Percentiles rank a stretch among this genome's conserved stretches.
These are phyloP conservation scores for Tuber borchii DNA, from an alignment of 495 filamentous ascomycete genomes.

Conservation along the genomic window DNA sequence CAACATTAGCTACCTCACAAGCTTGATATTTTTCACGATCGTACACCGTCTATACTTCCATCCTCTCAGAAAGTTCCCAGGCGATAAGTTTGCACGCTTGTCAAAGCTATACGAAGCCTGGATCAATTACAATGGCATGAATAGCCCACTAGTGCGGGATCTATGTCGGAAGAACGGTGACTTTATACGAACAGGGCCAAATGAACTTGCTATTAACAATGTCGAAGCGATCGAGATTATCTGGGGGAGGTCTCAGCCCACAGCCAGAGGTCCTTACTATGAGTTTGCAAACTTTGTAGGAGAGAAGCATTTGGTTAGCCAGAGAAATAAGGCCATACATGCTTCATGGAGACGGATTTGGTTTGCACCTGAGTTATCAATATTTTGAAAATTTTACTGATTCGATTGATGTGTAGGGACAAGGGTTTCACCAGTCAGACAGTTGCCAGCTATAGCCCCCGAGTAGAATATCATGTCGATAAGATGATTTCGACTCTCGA, in stretches of 20 bases:
- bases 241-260: constrained; percentile 17
- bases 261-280: constrained; percentile 25
- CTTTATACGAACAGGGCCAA: constrained; percentile 31
- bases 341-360: constrained; percentile 25
- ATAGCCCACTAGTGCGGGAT: constrained; percentile 1
- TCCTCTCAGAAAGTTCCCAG: constrained; percentile 20
- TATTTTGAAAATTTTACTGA: neutral
- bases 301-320: constrained; percentile 17
- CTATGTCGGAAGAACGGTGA: constrained; percentile 28
- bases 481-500: constrained; percentile 17
- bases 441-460: constrained; percentile 24
- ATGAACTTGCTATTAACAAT: constrained; percentile 29
- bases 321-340: constrained; percentile 24
- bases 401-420: constrained; percentile 7
- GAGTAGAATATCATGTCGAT: constrained; percentile 30
- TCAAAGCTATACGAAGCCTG: constrained; percentile 27
- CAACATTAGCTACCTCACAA: constrained; percentile 21
- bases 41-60: constrained; percentile 28
- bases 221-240: constrained; percentile 29
- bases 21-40: constrained; percentile 14
- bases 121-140: constrained; percentile 12
- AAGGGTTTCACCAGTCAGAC: constrained; percentile 22
- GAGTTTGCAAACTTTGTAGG: constrained; percentile 25
- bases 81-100: constrained; percentile 12
- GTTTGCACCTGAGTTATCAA: constrained; percentile 2